A percentile compares a stretch with the other conserved stretches of the same genome.
Conservation (phyloP, 352 stramenopile genomes). For the Pythium rishiriense region DNA sequence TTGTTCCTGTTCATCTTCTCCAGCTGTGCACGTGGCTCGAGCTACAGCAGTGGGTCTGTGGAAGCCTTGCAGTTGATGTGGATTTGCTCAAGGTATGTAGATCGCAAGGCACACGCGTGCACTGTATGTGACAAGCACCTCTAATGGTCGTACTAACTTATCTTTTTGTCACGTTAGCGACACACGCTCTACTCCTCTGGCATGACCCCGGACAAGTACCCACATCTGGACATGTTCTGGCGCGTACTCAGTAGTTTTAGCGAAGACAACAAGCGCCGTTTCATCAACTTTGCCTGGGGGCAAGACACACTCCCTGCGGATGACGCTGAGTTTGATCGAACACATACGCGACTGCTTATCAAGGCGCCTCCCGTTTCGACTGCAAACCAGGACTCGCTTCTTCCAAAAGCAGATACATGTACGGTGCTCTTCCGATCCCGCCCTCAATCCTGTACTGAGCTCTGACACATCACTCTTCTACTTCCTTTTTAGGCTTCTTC, state of each 20-base stretch:
- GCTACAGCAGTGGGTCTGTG: slow-evolving; percentile 79
- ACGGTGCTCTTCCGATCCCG: slow-evolving; percentile 5
- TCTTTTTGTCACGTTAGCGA: slow-evolving; percentile 28
- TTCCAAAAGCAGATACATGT: slow-evolving; percentile 83
- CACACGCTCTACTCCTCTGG: slow-evolving; percentile 80
- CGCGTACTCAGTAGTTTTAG: slow-evolving; percentile 55
- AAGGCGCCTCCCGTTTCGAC: slow-evolving; percentile 51
- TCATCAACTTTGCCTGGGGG: slow-evolving; percentile 87
- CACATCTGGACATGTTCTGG: slow-evolving; percentile 82
- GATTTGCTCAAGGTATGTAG: slow-evolving; percentile 62
- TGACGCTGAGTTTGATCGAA: slow-evolving; percentile 81
- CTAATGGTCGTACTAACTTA: not conserved
- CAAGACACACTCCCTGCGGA: slow-evolving; percentile 76
- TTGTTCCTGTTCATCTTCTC: slow-evolving; percentile 65
- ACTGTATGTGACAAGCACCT: not conserved
- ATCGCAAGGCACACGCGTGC: not conserved
- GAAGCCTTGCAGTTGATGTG: slow-evolving; percentile 74
- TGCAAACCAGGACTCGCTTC: slow-evolving; percentile 47
- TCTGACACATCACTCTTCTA: not conserved
- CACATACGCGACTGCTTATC: slow-evolving; percentile 70
- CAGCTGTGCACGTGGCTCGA: slow-evolving; percentile 80
- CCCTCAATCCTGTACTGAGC: not conserved
- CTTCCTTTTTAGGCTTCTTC: slow-evolving; percentile 56
- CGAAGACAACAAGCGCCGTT: slow-evolving; percentile 76
- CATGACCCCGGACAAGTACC: slow-evolving; percentile 69